phyloP scores from a whole-genome alignment of 768 basidiomycete genomes.

The Myochromella boudieri region DNA sequence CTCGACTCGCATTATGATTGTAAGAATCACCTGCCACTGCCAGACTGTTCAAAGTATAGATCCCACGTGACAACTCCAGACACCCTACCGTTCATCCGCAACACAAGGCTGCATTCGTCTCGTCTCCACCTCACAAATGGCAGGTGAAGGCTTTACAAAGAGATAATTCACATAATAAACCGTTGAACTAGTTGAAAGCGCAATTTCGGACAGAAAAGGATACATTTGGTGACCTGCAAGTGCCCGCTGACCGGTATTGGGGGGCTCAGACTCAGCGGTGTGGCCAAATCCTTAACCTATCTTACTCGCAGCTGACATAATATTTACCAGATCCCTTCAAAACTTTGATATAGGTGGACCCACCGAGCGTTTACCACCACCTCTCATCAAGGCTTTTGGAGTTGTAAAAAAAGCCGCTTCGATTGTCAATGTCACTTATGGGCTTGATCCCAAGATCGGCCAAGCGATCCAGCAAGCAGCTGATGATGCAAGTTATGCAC shows the following conservation, averaged over 20 bases:
- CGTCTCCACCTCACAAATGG: conserved; percentile 36
- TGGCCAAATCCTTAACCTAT: conserved; percentile 9
- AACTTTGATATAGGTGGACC: conserved; percentile 99
- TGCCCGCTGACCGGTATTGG: conserved; percentile 81
- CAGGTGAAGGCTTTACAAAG: conserved; percentile 10
- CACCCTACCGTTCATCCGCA: conserved; percentile 21
- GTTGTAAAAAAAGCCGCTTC: conserved; percentile 97
- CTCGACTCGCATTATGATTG: no score
- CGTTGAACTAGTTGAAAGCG: conserved; percentile 35
- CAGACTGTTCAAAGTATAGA: not conserved
- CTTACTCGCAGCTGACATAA: not conserved
- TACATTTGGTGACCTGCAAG: conserved; percentile 94
- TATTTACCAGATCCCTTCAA: conserved; percentile 64
- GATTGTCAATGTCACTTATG: conserved; percentile 85
- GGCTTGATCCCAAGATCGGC: conserved; percentile 84
- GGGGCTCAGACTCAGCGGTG: conserved; percentile 97
- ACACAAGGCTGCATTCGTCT: conserved; percentile 23
- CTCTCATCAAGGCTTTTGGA: conserved; percentile 98
- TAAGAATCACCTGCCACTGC: conserved; percentile 17
- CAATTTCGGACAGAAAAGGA: conserved; percentile 83
- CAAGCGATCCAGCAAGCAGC: conserved; percentile 90
- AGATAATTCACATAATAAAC: not conserved
- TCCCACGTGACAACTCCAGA: conserved; percentile 35
- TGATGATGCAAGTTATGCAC: conserved; percentile 70
- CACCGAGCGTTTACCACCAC: conserved; percentile 87